A percentile compares a stretch with the other conserved stretches of the same genome.
phyloP scores from a whole-genome alignment of 768 basidiomycete genomes.

The Solioccasus polychromus region DNA sequence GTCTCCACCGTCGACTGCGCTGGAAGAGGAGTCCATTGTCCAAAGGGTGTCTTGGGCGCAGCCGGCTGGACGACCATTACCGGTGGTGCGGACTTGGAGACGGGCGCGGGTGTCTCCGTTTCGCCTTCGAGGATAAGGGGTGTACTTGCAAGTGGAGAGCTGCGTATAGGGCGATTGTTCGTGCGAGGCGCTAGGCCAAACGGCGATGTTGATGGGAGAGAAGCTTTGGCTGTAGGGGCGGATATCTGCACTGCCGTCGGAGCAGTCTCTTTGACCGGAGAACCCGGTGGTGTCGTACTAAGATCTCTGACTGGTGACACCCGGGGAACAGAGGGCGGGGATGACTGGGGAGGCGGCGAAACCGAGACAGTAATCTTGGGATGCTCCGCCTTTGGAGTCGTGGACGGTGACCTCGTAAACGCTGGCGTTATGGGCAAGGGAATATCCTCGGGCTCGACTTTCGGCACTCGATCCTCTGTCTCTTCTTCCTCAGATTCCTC shows the following conservation, averaged over 20 bases:
- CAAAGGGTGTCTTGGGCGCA: constrained; percentile 40
- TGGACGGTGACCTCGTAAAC: constrained; percentile 50
- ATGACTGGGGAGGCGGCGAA: constrained; percentile 31
- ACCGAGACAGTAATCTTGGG: constrained; percentile 37
- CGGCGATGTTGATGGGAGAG: constrained; percentile 30
- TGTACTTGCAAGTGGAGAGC: constrained; percentile 68
- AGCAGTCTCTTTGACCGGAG: constrained; percentile 47
- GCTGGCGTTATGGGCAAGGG: constrained; percentile 32
- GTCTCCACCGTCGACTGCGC: constrained; percentile 17
- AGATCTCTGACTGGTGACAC: constrained; percentile 37
- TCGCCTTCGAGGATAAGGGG: constrained; percentile 46
- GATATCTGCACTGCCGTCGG: constrained; percentile 12
- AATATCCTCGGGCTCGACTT: constrained; percentile 24
- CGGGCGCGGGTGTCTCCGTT: constrained; percentile 9
- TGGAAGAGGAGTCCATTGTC: constrained; percentile 28
- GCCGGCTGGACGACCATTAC: constrained; percentile 32
- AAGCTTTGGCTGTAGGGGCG: constrained; percentile 12
- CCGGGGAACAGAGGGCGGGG: constrained; percentile 18
- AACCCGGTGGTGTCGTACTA: constrained; percentile 63
- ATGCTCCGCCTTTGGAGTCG: constrained; percentile 55
- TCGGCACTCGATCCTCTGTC: constrained; percentile 13
- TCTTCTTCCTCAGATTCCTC: constrained; percentile 19
- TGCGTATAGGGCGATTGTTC: constrained; percentile 55
- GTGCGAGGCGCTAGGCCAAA: constrained; percentile 52
- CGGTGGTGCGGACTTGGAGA: constrained; percentile 21